Evolutionary conservation across 306 rosid species (phyloP).

Genomic region (Clitoria ternatea): DNA sequence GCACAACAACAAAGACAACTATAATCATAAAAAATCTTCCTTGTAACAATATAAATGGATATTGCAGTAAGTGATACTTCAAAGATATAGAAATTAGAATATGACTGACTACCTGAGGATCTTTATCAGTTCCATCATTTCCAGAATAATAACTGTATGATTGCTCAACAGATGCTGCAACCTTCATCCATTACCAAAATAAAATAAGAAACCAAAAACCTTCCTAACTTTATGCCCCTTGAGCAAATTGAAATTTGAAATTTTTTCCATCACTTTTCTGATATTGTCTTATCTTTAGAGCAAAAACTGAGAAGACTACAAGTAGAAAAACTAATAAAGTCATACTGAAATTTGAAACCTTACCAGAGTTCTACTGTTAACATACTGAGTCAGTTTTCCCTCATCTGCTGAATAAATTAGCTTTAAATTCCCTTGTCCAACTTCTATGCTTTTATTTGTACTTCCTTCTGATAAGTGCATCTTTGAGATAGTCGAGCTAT

Average conservation of each 20-base stretch:
- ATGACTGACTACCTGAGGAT: slow-evolving; percentile 36
- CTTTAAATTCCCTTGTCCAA: slow-evolving; percentile 71
- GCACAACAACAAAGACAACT: background rate
- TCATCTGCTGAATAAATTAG: slow-evolving; percentile 62
- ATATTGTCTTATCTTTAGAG: slow-evolving; percentile 18
- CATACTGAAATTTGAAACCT: slow-evolving; percentile 22
- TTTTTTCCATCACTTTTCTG: slow-evolving; percentile 1
- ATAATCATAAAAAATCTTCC: background rate
- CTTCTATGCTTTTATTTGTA: slow-evolving; percentile 45
- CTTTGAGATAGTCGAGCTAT: slow-evolving; percentile 32
- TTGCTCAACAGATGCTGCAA: slow-evolving; percentile 42
- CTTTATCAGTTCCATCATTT: slow-evolving; percentile 43
- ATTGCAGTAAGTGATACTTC: background rate
- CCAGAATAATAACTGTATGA: slow-evolving; percentile 57
- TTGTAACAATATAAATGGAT: background rate
- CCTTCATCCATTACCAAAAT: slow-evolving; percentile 39
- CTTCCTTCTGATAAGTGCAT: slow-evolving; percentile 32
- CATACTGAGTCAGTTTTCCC: slow-evolving; percentile 57
- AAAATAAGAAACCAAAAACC: slow-evolving; percentile 8
- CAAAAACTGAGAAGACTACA: background rate
- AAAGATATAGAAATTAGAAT: background rate
- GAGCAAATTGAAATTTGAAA: slow-evolving; percentile 22
- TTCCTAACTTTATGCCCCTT: background rate
- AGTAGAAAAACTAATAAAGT: slow-evolving; percentile 10
- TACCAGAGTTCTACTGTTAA: slow-evolving; percentile 55